A percentile compares a stretch with the other conserved stretches of the same genome.
phyloP scores from a whole-genome alignment of 345 rosid species.

The Leavenworthia alabamica region DNA sequence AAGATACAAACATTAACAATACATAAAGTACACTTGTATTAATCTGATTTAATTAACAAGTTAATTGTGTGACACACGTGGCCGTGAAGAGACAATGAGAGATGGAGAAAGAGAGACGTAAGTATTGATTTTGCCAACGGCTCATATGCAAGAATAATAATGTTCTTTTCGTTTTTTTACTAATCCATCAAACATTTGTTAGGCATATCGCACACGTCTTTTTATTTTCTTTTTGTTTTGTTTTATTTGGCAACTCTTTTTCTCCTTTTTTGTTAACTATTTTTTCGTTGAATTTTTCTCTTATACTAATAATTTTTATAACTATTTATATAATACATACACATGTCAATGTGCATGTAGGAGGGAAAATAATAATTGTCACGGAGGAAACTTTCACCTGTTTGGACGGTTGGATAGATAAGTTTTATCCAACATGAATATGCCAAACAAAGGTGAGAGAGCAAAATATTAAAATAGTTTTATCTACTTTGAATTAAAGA shows the following conservation, averaged over 20 bases:
- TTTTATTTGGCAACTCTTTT: not conserved
- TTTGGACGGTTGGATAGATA: constrained; percentile 10
- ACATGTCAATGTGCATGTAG: not conserved
- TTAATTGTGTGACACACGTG: not conserved
- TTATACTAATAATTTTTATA: not conserved
- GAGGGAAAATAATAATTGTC: too few relatives aligned
- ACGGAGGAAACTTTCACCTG: not conserved
- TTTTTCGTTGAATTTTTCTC: not conserved
- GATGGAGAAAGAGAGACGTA: constrained; percentile 30
- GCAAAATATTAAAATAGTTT: not conserved
- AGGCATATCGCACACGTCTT: constrained; percentile 60
- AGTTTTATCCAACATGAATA: not conserved
- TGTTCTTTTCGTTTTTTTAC: constrained; percentile 21
- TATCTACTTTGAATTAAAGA: not conserved
- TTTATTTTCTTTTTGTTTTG: constrained; percentile 14
- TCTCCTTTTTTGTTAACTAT: not conserved
- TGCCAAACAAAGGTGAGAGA: not conserved
- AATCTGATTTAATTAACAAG: not conserved
- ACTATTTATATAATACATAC: not conserved
- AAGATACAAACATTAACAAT: not conserved
- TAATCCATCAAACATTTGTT: constrained; percentile 25
- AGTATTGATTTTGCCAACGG: constrained; percentile 20
- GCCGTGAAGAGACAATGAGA: constrained; percentile 11
- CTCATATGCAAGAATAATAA: constrained; percentile 24
- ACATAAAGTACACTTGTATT: too few relatives aligned